phyloP scores from a whole-genome alignment of 805 yeast species.

The Metschnikowia gelsemii region DNA sequence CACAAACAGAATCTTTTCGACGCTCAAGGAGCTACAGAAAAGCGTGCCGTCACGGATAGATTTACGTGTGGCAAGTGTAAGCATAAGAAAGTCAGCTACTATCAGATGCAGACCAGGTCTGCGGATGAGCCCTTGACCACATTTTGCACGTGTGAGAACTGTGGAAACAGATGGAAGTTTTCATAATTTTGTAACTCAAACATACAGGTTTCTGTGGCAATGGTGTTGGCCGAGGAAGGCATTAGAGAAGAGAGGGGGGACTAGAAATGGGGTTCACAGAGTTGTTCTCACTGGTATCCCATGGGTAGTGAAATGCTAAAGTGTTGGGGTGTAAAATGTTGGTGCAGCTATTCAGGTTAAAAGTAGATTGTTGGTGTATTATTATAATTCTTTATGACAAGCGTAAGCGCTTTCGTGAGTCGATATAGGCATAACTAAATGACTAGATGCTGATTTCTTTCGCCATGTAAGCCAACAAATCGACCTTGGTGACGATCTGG shows the following conservation, averaged over 20 bases:
- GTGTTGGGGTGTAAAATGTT: no score
- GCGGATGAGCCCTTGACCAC: slow-evolving; percentile 99
- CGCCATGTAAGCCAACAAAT: slow-evolving; percentile 58
- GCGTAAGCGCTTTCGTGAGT: no score
- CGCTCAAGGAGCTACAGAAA: slow-evolving; percentile 96
- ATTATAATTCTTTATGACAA: no score
- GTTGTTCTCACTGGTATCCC: background rate
- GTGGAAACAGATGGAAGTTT: slow-evolving; percentile 98
- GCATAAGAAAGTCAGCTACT: slow-evolving; percentile 93
- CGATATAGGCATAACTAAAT: no score
- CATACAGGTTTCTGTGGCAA: background rate
- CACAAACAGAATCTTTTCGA: slow-evolving; percentile 88
- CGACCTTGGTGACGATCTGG: slow-evolving; percentile 86
- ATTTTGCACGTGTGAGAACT: slow-evolving; percentile 94
- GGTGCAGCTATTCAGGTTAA: no score
- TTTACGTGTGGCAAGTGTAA: slow-evolving; percentile 98
- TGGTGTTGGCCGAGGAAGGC: background rate
- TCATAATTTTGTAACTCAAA: no score
- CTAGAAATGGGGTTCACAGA: background rate
- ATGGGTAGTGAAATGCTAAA: no score
- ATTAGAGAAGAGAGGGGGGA: background rate
- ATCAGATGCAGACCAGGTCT: slow-evolving; percentile 96
- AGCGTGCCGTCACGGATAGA: slow-evolving; percentile 93
- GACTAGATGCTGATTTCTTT: slow-evolving; percentile 25
- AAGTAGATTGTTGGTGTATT: slow-evolving; percentile 6